Evolutionary conservation across 306 rosid species (phyloP).

Genomic region (Fagus sylvatica): DNA sequence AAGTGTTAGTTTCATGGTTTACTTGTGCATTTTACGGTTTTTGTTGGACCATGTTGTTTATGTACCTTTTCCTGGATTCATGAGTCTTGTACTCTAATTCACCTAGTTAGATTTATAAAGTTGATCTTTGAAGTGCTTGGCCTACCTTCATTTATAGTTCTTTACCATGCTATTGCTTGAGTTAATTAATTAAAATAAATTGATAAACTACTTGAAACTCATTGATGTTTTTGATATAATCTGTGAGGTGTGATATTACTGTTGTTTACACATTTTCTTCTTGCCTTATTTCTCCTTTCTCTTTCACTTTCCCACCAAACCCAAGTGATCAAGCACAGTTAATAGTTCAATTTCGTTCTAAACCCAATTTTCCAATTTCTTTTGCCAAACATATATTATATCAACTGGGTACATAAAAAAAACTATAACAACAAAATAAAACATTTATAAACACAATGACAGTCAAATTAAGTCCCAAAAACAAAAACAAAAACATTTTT

Average conservation of each 20-base stretch:
- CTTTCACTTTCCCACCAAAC: neutral
- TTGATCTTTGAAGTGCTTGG: neutral
- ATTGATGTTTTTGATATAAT: constrained; percentile 8
- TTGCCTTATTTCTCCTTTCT: neutral
- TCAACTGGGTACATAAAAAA: no score
- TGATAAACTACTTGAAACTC: neutral
- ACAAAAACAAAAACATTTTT: no score
- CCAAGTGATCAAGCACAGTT: no score
- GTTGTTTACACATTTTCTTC: neutral
- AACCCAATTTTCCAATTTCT: no score
- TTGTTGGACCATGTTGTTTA: no score
- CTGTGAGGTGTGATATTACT: neutral
- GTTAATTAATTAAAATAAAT: no score
- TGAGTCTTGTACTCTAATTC: neutral
- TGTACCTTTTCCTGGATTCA: neutral
- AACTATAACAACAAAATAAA: no score
- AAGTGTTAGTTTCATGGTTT: neutral
- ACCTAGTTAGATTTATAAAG: neutral
- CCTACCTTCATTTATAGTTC: neutral
- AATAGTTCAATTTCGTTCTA: no score
- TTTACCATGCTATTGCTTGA: neutral
- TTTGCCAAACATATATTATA: no score
- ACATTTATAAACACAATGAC: no score
- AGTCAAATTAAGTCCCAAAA: no score
- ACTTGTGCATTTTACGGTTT: no score